Conservation (phyloP, 495 filamentous ascomycete species). For the Choiromyces venosus region DNA sequence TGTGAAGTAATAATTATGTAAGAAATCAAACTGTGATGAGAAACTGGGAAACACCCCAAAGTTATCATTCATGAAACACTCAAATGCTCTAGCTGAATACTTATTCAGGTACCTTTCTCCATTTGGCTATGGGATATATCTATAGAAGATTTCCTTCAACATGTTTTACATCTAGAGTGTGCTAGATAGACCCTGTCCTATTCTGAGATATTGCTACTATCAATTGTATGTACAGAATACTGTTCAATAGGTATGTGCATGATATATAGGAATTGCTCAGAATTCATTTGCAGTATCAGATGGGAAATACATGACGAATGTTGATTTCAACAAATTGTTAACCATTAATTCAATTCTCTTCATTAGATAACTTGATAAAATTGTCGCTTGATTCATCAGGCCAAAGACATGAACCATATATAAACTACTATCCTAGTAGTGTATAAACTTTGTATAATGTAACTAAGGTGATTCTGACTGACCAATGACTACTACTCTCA, state of each 20-base stretch:
- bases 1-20: slow-evolving; percentile 2
- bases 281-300: neutral
- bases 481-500: slow-evolving; percentile 5
- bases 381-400: slow-evolving; percentile 2
- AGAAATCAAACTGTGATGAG: neutral
- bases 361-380: slow-evolving; percentile 8
- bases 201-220: slow-evolving; percentile 6
- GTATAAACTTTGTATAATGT: slow-evolving; percentile 3
- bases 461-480: too few species aligned
- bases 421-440: neutral
- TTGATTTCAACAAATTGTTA: too few species aligned
- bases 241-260: slow-evolving; percentile 13
- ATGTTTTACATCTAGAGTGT: slow-evolving; percentile 11
- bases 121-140: neutral
- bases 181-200: slow-evolving; percentile 7
- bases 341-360: too few species aligned
- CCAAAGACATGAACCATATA: slow-evolving; percentile 8
- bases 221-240: slow-evolving; percentile 14
- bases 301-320: too few species aligned
- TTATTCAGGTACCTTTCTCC: neutral
- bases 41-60: neutral
- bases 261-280: slow-evolving; percentile 1
- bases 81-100: too few species aligned
- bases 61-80: slow-evolving; percentile 15
- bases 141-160: slow-evolving; percentile 8